A percentile compares a stretch with the other conserved stretches of the same genome.
Evolutionary conservation across 495 filamentous ascomycete species (phyloP).

Genomic region (Hyphodiscus hymeniophilus): DNA sequence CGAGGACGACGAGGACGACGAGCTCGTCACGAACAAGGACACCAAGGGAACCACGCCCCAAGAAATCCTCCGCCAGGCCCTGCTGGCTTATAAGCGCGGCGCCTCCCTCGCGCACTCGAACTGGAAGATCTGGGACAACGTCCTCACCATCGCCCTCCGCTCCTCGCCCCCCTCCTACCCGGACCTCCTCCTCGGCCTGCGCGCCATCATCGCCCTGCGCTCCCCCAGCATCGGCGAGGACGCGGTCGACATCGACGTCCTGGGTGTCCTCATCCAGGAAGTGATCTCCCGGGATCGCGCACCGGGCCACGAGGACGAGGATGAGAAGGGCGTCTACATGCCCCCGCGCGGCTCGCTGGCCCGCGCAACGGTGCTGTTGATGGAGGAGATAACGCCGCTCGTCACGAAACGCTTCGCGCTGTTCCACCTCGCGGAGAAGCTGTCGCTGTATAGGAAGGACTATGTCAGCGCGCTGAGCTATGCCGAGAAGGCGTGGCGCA

Average conservation of each 20-base stretch:
- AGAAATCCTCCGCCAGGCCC: slow-evolving; percentile 63
- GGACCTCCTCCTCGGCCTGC: slow-evolving; percentile 66
- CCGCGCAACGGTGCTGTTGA: slow-evolving; percentile 54
- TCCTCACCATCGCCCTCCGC: slow-evolving; percentile 75
- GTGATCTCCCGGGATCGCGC: slow-evolving; percentile 35
- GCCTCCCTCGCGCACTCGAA: slow-evolving; percentile 72
- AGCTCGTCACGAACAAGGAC: slow-evolving; percentile 17
- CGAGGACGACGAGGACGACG: slow-evolving; percentile 23
- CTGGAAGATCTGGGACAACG: slow-evolving; percentile 92
- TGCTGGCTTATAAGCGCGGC: slow-evolving; percentile 76
- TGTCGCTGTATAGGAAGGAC: slow-evolving; percentile 61
- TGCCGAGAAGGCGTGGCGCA: slow-evolving; percentile 84
- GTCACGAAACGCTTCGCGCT: slow-evolving; percentile 72
- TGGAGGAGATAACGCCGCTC: slow-evolving; percentile 63
- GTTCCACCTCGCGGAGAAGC: slow-evolving; percentile 63
- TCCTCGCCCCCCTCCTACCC: slow-evolving; percentile 63
- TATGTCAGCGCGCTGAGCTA: slow-evolving; percentile 67
- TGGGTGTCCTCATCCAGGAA: slow-evolving; percentile 64
- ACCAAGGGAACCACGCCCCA: slow-evolving; percentile 31
- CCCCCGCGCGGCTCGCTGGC: slow-evolving; percentile 38
- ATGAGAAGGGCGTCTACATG: slow-evolving; percentile 33
- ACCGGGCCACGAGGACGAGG: slow-evolving; percentile 21
- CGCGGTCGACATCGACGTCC: slow-evolving; percentile 65
- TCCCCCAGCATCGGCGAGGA: slow-evolving; percentile 59
- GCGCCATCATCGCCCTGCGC: slow-evolving; percentile 68